Evolutionary conservation across 129 eudicot genomes (phyloP).

Genomic region (Centaurea solstitialis): DNA sequence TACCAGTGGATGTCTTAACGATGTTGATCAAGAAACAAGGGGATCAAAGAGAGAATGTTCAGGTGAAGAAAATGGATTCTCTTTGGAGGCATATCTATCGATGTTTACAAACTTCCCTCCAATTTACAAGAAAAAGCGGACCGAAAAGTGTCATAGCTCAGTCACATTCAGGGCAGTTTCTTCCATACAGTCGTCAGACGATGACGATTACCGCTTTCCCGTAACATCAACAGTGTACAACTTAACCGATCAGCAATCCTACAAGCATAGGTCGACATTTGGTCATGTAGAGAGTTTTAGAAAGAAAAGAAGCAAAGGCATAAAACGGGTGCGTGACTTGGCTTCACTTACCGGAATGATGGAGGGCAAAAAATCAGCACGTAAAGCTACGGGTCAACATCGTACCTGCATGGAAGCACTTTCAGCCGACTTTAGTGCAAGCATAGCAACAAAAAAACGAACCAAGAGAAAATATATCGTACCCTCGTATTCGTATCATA

Average conservation of each 20-base stretch:
- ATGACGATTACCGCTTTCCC: slow-evolving; percentile 9
- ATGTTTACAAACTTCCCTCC: slow-evolving; percentile 44
- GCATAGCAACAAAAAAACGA: slow-evolving; percentile 55
- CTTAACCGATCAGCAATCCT: slow-evolving; percentile 21
- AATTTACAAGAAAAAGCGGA: slow-evolving; percentile 71
- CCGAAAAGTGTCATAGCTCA: slow-evolving; percentile 39
- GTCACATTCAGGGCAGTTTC: slow-evolving; percentile 32
- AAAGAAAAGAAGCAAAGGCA: slow-evolving; percentile 60
- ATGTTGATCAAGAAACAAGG: slow-evolving; percentile 23
- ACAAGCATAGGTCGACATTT: slow-evolving; percentile 24
- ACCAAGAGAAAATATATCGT: slow-evolving; percentile 49
- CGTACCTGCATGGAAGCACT: slow-evolving; percentile 53
- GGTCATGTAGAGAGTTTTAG: slow-evolving; percentile 31
- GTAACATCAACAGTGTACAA: slow-evolving; percentile 7
- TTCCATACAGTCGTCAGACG: slow-evolving; percentile 23
- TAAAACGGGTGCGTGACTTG: slow-evolving; percentile 54
- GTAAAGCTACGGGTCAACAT: slow-evolving; percentile 28
- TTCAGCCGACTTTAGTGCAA: slow-evolving; percentile 41
- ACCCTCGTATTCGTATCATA: slow-evolving; percentile 19
- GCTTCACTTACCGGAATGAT: slow-evolving; percentile 43
- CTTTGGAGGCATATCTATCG: slow-evolving; percentile 42
- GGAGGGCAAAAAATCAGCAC: slow-evolving; percentile 16
- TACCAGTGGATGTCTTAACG: slow-evolving; percentile 35
- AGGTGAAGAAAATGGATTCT: slow-evolving; percentile 27
- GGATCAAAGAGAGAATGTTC: slow-evolving; percentile 41